Conservation (phyloP, 108 stramenopile genomes). For the Bacterosira constricta region DNA sequence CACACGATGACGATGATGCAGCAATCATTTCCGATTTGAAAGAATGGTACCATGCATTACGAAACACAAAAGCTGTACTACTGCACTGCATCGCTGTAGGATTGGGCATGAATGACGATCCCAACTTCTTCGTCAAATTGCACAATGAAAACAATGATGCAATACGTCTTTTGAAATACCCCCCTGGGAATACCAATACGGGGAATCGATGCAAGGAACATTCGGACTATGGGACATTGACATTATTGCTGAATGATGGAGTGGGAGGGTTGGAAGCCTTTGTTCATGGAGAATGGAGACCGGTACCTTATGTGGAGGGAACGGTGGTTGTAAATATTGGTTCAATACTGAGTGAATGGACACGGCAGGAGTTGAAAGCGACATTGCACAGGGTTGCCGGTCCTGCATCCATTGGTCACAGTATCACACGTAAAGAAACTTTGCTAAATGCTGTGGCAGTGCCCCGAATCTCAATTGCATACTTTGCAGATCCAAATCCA, state of each 20-base stretch:
- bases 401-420: conserved; percentile 29
- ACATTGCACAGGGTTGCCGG: conserved; percentile 79
- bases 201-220: conserved; percentile 80
- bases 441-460: conserved; percentile 23
- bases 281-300: conserved; percentile 48
- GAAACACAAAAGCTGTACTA: conserved; percentile 45
- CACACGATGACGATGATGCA: not conserved
- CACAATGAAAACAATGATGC: conserved; percentile 60
- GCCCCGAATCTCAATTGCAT: conserved; percentile 62
- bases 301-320: conserved; percentile 62
- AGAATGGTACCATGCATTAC: conserved; percentile 56
- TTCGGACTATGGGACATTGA: conserved; percentile 76
- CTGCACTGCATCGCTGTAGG: conserved; percentile 60
- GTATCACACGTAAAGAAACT: not conserved
- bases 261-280: conserved; percentile 63
- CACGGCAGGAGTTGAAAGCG: conserved; percentile 48
- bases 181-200: conserved; percentile 17
- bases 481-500: conserved; percentile 72
- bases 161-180: conserved; percentile 60
- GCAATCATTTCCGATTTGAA: conserved; percentile 13
- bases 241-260: conserved; percentile 65
- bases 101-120: conserved; percentile 41
- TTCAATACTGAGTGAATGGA: conserved; percentile 63
- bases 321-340: conserved; percentile 71
- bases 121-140: conserved; percentile 47